A percentile compares a stretch with the other conserved stretches of the same genome.
phyloP scores from a whole-genome alignment of 1,284 basidiomycete species.

The Microbotryum scabiosae region DNA sequence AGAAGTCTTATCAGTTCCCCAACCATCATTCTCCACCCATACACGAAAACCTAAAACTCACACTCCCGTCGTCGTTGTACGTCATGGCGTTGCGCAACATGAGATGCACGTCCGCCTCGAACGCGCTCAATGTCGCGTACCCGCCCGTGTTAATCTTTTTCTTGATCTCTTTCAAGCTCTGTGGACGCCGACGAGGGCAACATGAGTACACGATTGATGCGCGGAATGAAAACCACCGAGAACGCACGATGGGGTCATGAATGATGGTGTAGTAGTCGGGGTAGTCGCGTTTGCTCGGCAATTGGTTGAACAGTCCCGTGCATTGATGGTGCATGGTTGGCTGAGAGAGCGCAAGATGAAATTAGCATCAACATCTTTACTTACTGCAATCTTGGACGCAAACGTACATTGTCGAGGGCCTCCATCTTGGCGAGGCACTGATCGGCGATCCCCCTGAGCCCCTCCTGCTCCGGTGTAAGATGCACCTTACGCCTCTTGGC shows the following conservation, averaged over 20 bases:
- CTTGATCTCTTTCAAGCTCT: conserved; percentile 71
- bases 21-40: background rate
- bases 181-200: background rate
- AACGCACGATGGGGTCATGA: conserved; percentile 54
- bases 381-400: background rate
- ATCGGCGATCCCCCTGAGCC: conserved; percentile 76
- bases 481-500: conserved; percentile 36
- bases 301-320: conserved; percentile 37
- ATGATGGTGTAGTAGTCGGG: conserved; percentile 81
- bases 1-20: conserved; percentile 35
- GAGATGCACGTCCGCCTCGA: conserved; percentile 69
- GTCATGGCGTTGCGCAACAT: conserved; percentile 90
- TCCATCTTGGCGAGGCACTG: conserved; percentile 72
- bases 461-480: conserved; percentile 51
- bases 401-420: conserved; percentile 58
- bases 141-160: conserved; percentile 62
- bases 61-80: conserved; percentile 45
- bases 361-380: conserved; percentile 2
- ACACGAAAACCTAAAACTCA: background rate
- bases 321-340: conserved; percentile 28
- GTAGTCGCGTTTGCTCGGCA: conserved; percentile 56
- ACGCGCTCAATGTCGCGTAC: conserved; percentile 64
- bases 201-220: background rate
- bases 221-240: too few relatives aligned
- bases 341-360: conserved; percentile 3